phyloP scores from a whole-genome alignment of 352 stramenopile genomes.

The Lagenidium giganteum region DNA sequence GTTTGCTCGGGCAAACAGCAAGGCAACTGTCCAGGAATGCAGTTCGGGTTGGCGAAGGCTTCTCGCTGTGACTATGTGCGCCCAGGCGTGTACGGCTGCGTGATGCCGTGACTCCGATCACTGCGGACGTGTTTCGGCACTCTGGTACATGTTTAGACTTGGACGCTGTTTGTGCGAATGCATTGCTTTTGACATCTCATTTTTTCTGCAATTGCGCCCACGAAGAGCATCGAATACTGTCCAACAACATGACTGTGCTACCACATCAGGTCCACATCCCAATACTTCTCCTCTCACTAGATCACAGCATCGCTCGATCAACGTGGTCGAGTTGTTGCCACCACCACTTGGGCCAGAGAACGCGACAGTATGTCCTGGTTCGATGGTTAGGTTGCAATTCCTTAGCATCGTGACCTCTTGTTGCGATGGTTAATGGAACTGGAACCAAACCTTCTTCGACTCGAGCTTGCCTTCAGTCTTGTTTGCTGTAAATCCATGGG shows the following conservation, averaged over 20 bases:
- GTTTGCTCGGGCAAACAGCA: not conserved
- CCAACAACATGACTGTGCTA: slow-evolving; percentile 37
- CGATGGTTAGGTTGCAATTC: slow-evolving; percentile 69
- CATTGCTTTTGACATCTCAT: too few relatives aligned
- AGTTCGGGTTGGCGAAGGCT: not conserved
- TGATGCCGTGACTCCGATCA: too few relatives aligned
- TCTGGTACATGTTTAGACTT: too few relatives aligned
- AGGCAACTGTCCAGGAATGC: not conserved
- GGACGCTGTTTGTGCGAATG: too few relatives aligned
- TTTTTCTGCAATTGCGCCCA: slow-evolving; percentile 45
- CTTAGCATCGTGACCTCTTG: slow-evolving; percentile 63
- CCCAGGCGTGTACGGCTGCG: slow-evolving; percentile 2
- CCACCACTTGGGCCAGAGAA: too few relatives aligned
- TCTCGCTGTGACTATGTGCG: not conserved
- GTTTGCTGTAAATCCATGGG: slow-evolving; percentile 7
- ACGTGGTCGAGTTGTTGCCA: too few relatives aligned
- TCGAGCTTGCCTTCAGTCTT: slow-evolving; percentile 22
- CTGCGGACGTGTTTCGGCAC: too few relatives aligned
- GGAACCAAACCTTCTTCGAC: slow-evolving; percentile 60
- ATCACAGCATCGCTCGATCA: slow-evolving; percentile 64
- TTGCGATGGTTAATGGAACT: slow-evolving; percentile 58
- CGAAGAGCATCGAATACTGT: slow-evolving; percentile 30
- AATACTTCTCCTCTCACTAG: slow-evolving; percentile 33
- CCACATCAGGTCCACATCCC: slow-evolving; percentile 42
- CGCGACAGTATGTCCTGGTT: slow-evolving; percentile 43